Conservation (phyloP, 202 grass and related monocot genomes). For the Carex sylvatica region DNA sequence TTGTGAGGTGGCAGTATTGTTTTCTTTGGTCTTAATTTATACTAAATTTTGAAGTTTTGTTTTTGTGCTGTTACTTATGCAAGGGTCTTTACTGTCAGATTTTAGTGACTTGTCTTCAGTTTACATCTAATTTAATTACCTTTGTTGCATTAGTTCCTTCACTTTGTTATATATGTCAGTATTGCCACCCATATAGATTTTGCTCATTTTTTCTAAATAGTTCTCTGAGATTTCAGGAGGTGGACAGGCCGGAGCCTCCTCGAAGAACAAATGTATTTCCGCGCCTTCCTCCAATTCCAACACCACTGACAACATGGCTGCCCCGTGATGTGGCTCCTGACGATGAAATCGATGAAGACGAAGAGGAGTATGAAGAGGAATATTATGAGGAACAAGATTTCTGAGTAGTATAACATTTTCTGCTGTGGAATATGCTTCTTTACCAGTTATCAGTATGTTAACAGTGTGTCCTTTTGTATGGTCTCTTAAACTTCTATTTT, state of each 20-base stretch:
- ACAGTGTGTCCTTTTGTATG: not conserved
- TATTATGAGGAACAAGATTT: no score
- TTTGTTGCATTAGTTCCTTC: not conserved
- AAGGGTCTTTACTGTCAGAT: not conserved
- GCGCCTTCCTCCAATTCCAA: not conserved
- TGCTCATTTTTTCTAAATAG: not conserved
- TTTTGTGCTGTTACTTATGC: not conserved
- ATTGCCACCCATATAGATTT: not conserved
- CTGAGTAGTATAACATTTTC: constrained; percentile 3
- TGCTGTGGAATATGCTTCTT: not conserved
- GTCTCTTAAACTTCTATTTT: not conserved
- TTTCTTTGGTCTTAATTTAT: not conserved
- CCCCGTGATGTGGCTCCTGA: not conserved
- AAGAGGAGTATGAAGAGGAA: constrained; percentile 5
- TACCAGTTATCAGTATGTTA: not conserved
- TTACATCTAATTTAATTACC: not conserved
- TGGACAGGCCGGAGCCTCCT: not conserved
- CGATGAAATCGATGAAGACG: constrained; percentile 23
- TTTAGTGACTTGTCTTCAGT: not conserved
- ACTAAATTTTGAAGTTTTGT: not conserved
- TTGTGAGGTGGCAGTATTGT: not conserved
- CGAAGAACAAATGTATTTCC: constrained; percentile 4
- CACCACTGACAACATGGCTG: constrained; percentile 9
- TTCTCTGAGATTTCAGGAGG: constrained; percentile 17
- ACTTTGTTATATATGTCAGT: not conserved